These are phyloP conservation scores for Clavaria fumosa DNA, from an alignment of 768 basidiomycete species.

Conservation along the genomic window DNA sequence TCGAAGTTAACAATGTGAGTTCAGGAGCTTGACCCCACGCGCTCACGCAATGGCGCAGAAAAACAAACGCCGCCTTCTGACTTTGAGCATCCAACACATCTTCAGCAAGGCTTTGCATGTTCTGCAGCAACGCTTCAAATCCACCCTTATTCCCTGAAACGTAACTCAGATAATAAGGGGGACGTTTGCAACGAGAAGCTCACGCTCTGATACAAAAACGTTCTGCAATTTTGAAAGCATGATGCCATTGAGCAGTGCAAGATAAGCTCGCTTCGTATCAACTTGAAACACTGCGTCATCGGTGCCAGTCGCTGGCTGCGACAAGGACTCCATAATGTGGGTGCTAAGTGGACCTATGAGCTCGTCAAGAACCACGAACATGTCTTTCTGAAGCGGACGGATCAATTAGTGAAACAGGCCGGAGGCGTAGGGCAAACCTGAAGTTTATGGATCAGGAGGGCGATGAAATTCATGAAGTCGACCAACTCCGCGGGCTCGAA, in stretches of 20 bases:
- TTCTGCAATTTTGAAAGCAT: constrained; percentile 69
- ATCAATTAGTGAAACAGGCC: no score
- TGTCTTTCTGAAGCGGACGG: constrained; percentile 40
- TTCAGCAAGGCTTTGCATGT: constrained; percentile 54
- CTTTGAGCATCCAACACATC: constrained; percentile 62
- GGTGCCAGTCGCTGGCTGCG: constrained; percentile 72
- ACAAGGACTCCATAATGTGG: constrained; percentile 65
- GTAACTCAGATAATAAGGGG: not conserved
- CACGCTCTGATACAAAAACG: constrained; percentile 81
- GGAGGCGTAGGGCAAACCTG: constrained; percentile 57
- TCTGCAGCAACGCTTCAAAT: constrained; percentile 64
- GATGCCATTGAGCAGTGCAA: constrained; percentile 65
- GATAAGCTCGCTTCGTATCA: constrained; percentile 81
- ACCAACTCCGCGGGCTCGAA: constrained; percentile 86
- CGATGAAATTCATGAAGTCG: constrained; percentile 94
- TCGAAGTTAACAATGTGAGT: constrained; percentile 18
- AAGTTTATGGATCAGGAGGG: constrained; percentile 77
- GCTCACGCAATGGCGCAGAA: constrained; percentile 54
- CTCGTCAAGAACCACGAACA: constrained; percentile 81
- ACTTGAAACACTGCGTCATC: constrained; percentile 69
- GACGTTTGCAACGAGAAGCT: constrained; percentile 14
- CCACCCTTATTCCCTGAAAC: constrained; percentile 30
- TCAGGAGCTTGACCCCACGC: constrained; percentile 54
- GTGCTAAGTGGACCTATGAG: constrained; percentile 74
- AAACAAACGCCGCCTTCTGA: constrained; percentile 67